Evolutionary conservation across 805 yeast genomes (phyloP), one percentile per base, ranked within the genome.

Genomic region (Millerozyma miso): DNA sequence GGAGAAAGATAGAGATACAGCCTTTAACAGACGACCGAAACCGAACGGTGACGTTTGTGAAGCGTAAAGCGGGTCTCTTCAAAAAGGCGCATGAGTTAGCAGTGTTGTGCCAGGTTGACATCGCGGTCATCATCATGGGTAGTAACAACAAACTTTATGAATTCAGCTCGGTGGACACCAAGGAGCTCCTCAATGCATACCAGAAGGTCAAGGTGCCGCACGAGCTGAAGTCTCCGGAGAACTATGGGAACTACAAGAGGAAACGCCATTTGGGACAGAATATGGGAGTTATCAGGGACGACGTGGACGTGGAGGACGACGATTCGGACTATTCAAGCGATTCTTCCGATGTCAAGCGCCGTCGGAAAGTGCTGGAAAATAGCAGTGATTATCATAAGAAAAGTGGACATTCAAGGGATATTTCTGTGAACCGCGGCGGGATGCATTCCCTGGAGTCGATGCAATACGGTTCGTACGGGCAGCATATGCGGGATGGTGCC

Each of bases 1-100:
- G 99, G 74, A 85, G 97, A 69, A 93, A 91, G 65, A 91, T 91
- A 51, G 93, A 86, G 48, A 91, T 91, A 54, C 81, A 87, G 64
- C 98, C 98, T 31, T 81, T 91, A 45, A 71, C 81, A 10, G 96
- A 91, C 54, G 97, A 91, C 62, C 74, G 98, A 43, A 91, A 89
- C 65, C 65, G 87, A 44, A 80, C 85, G 4, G 87, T 83, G 20
- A 91, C 99, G 0, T 93, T 91, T 62, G 88, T 88, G 49, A 91
- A 91, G 64, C 78, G 99, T 43, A 91, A 91, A 62, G 95, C 96
- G 0, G 99, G 99, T 2, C 71, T 91, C 26, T 90, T 93, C 65
- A 86, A 86, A 57, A 85, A 85, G 61, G 91, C 91, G 2, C 85
- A 85, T 58, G 93, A 85, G 62, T 72, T 93, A 42, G 81, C 97